Conservation (phyloP, 2,329 filamentous ascomycete species). For the Sporothrix euskadiensis region DNA sequence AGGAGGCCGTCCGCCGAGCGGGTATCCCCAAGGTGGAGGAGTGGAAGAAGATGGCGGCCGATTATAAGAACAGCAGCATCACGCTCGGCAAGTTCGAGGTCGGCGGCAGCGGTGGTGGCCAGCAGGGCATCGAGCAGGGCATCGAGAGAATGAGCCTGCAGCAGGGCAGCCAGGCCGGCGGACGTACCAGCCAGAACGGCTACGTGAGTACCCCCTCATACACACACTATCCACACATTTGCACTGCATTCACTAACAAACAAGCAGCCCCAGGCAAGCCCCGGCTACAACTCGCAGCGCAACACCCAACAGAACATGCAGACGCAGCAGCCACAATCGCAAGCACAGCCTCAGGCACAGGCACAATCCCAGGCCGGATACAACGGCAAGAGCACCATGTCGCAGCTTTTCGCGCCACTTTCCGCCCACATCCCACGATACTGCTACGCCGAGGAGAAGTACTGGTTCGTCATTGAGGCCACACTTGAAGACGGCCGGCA, state of each 20-base stretch:
- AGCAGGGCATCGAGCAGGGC: conserved; percentile 62
- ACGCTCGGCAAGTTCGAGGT: conserved; percentile 86
- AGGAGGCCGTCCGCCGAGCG: conserved; percentile 81
- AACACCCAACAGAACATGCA: conserved; percentile 37
- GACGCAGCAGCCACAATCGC: conserved; percentile 36
- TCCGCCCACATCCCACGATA: conserved; percentile 86
- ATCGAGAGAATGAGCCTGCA: conserved; percentile 80
- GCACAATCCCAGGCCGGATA: conserved; percentile 38
- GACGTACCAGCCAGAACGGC: conserved; percentile 52
- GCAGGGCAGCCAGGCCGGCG: conserved; percentile 45
- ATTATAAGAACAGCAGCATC: conserved; percentile 99
- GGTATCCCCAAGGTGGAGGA: conserved; percentile 95
- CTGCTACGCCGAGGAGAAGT: conserved; percentile 95
- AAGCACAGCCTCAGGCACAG: conserved; percentile 37
- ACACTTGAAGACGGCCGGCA: conserved; percentile 84
- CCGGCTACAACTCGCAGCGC: conserved; percentile 38
- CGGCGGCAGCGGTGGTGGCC: conserved; percentile 45
- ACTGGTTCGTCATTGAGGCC: conserved; percentile 97
- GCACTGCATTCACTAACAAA: neutral
- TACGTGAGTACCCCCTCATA: conserved; percentile 45
- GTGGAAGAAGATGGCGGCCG: conserved; percentile 99
- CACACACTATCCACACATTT: neutral
- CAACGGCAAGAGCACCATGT: conserved; percentile 46
- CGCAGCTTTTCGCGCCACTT: conserved; percentile 71
- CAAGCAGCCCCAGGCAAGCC: conserved; percentile 41